Conservation (phyloP, 2,329 filamentous ascomycete species). For the Clonostachys rosea region DNA sequence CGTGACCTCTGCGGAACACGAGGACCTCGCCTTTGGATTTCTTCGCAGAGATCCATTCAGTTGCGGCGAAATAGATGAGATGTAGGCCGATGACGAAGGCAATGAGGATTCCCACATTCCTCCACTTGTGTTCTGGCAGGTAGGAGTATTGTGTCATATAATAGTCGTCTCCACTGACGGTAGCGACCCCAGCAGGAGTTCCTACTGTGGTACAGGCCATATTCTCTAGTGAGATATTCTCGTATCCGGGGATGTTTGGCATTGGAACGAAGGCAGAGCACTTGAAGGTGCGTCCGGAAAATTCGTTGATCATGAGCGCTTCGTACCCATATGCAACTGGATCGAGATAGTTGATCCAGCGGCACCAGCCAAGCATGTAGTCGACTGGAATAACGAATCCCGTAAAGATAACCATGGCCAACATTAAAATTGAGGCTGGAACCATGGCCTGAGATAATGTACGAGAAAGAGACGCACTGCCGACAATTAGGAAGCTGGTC, state of each 20-base stretch:
- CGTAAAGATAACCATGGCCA: slow-evolving; percentile 36
- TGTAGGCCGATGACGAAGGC: slow-evolving; percentile 43
- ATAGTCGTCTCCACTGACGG: slow-evolving; percentile 55
- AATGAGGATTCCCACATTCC: slow-evolving; percentile 59
- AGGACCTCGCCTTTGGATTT: slow-evolving; percentile 52
- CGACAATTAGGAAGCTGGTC: too few species aligned
- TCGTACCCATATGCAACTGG: slow-evolving; percentile 80
- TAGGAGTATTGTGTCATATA: slow-evolving; percentile 52
- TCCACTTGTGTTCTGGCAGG: slow-evolving; percentile 41
- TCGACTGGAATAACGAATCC: slow-evolving; percentile 33
- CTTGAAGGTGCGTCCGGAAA: slow-evolving; percentile 56
- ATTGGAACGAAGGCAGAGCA: slow-evolving; percentile 41
- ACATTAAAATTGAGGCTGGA: slow-evolving; percentile 17
- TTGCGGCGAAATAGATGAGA: slow-evolving; percentile 52
- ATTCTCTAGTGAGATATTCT: slow-evolving; percentile 3
- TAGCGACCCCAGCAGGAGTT: slow-evolving; percentile 41
- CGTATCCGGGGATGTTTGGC: slow-evolving; percentile 29
- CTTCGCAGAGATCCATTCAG: slow-evolving; percentile 33
- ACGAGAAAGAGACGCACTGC: slow-evolving; percentile 5
- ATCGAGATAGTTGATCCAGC: slow-evolving; percentile 22
- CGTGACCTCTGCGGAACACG: slow-evolving; percentile 54
- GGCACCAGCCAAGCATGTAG: slow-evolving; percentile 39
- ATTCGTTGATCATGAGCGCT: slow-evolving; percentile 78
- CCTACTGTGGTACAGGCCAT: slow-evolving; percentile 54
- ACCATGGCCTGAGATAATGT: slow-evolving; percentile 20